Percentiles rank a stretch among this genome's conserved stretches.
Conservation (phyloP, 495 filamentous ascomycete genomes). For the Aspergillus olivimuriae region DNA sequence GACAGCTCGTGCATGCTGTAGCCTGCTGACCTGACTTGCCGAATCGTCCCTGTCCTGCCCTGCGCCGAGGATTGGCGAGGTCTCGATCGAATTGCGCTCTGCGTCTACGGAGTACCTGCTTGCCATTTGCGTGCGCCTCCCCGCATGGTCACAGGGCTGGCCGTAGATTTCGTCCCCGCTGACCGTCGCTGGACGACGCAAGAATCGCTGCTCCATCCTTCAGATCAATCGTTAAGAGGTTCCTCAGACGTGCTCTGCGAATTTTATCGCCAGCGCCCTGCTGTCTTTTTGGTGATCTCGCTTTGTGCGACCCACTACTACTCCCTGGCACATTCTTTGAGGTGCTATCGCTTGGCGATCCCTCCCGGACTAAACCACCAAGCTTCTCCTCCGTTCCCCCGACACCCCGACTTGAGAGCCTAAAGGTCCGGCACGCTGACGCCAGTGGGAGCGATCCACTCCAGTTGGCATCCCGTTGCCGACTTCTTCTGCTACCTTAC, state of each 20-base stretch:
- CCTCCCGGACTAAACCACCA: conserved; percentile 7
- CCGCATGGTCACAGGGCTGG: too few species aligned
- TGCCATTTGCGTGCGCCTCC: too few species aligned
- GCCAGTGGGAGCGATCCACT: conserved; percentile 11
- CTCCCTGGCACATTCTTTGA: not conserved
- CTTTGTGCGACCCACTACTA: conserved; percentile 2
- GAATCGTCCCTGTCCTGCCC: too few species aligned
- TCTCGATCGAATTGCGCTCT: too few species aligned
- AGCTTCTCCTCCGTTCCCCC: conserved; percentile 38
- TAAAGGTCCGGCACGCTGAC: conserved; percentile 13
- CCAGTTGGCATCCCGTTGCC: conserved; percentile 3
- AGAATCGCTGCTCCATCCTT: too few species aligned
- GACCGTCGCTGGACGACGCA: too few species aligned
- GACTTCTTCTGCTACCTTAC: conserved; percentile 1
- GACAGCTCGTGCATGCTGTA: too few species aligned
- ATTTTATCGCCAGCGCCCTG: not conserved
- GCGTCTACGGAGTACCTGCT: too few species aligned
- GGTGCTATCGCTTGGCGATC: conserved; percentile 11
- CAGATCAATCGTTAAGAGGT: too few species aligned
- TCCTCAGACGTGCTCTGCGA: not conserved
- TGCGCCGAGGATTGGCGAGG: too few species aligned
- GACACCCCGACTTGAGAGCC: conserved; percentile 13
- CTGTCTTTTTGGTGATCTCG: not conserved
- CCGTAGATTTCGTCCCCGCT: too few species aligned
- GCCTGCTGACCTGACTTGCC: too few species aligned